A percentile compares a stretch with the other conserved stretches of the same genome.
Evolutionary conservation across 2,329 filamentous ascomycete genomes (phyloP).

Genomic region (Catunica adiposa): DNA sequence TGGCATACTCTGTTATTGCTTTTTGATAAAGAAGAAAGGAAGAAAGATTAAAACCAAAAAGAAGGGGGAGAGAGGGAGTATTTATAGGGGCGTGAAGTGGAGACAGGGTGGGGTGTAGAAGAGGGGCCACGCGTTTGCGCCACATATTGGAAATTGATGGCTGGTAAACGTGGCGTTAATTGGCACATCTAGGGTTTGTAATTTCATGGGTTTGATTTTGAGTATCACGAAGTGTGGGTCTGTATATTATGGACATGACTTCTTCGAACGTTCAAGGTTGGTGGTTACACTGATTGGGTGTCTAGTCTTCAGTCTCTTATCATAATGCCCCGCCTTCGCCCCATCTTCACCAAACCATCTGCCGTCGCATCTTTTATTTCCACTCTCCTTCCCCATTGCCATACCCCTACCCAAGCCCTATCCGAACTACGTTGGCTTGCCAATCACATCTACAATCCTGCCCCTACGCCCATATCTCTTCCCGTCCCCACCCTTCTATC

Average conservation of each 20-base stretch:
- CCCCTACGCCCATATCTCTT: conserved; percentile 17
- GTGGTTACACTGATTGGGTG: no score
- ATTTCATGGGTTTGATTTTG: no score
- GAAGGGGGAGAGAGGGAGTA: not conserved
- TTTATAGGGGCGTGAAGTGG: conserved; percentile 9
- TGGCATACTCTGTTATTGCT: conserved; percentile 15
- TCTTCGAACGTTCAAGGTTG: no score
- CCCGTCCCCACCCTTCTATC: conserved; percentile 1
- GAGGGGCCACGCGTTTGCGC: not conserved
- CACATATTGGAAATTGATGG: not conserved
- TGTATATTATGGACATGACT: no score
- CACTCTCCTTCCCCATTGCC: conserved; percentile 45
- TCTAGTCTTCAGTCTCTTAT: no score
- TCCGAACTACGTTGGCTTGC: conserved; percentile 61
- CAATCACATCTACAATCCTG: conserved; percentile 34
- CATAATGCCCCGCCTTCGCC: conserved; percentile 38
- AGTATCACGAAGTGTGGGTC: no score
- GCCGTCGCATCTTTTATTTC: conserved; percentile 39
- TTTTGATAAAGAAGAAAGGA: conserved; percentile 15
- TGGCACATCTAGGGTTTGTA: no score
- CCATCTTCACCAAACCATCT: conserved; percentile 37
- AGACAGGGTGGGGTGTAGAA: not conserved
- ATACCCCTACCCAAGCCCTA: conserved; percentile 43
- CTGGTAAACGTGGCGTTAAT: not conserved
- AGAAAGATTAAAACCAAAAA: conserved; percentile 10